phyloP scores from a whole-genome alignment of 192 early-diverging fungal genomes.

The Chytriomyces confervae region DNA sequence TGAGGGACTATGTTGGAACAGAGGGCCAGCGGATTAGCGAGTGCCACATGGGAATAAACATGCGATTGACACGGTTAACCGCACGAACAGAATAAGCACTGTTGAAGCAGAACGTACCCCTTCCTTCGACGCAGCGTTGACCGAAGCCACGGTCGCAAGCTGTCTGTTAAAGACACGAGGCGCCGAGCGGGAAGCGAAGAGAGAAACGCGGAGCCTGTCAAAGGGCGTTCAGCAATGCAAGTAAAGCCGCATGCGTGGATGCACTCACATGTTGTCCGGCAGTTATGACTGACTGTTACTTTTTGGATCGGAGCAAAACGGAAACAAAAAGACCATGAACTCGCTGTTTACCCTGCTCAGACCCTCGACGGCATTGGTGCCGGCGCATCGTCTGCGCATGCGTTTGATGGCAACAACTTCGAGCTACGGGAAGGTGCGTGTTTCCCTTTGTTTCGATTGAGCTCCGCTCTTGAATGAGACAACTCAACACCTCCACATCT shows the following conservation, averaged over 20 bases:
- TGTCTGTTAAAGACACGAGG: neutral
- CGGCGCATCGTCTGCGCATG: neutral
- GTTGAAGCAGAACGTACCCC: conserved; percentile 16
- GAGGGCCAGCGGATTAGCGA: conserved; percentile 55
- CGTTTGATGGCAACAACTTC: neutral
- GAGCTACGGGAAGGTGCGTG: neutral
- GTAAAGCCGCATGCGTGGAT: neutral
- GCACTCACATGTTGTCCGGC: neutral
- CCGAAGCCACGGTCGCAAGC: conserved; percentile 18
- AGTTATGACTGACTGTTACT: no score
- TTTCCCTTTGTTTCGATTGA: neutral
- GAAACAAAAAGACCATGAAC: neutral
- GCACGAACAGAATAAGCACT: no score
- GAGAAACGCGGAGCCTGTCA: neutral
- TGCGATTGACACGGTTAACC: neutral
- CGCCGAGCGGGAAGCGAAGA: neutral
- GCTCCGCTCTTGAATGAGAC: neutral
- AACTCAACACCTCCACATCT: neutral
- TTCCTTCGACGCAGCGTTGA: conserved; percentile 33
- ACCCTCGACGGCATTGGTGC: neutral
- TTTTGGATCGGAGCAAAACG: neutral
- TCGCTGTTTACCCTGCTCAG: neutral
- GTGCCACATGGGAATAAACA: conserved; percentile 44
- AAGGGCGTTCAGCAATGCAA: neutral
- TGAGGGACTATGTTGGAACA: conserved; percentile 2